phyloP scores from a whole-genome alignment of 2,329 filamentous ascomycete species.

The Lachnellula hyalina region DNA sequence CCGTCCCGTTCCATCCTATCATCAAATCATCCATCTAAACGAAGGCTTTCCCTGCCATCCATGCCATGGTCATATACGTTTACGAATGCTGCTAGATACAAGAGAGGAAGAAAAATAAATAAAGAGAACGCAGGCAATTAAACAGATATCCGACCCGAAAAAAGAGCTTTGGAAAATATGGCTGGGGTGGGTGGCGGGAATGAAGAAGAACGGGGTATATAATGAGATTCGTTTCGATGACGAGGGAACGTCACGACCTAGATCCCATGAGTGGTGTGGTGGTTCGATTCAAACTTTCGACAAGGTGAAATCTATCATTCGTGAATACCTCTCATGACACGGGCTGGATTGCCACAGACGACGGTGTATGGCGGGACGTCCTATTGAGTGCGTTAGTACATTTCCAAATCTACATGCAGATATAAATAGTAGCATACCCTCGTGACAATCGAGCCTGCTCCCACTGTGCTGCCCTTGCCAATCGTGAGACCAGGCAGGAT shows the following conservation, averaged over 20 bases:
- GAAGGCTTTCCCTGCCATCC: neutral
- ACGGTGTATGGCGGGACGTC: constrained; percentile 33
- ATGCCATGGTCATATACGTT: constrained; percentile 3
- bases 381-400: constrained; percentile 14
- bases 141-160: neutral
- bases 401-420: neutral
- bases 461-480: constrained; percentile 47
- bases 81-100: constrained; percentile 4
- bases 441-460: constrained; percentile 50
- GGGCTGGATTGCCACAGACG: constrained; percentile 31
- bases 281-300: neutral
- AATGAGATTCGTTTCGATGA: constrained; percentile 6
- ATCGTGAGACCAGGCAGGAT: constrained; percentile 54
- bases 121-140: neutral
- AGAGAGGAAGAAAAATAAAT: neutral
- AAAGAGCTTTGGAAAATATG: neutral
- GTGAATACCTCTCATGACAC: constrained; percentile 29
- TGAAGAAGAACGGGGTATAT: constrained; percentile 5
- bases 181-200: neutral
- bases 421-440: constrained; percentile 36
- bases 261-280: neutral
- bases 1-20: neutral
- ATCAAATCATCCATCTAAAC: neutral
- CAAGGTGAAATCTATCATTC: constrained; percentile 1
- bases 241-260: neutral